Conservation (phyloP, 1,284 basidiomycete species). For the Ustilago trichophora region DNA sequence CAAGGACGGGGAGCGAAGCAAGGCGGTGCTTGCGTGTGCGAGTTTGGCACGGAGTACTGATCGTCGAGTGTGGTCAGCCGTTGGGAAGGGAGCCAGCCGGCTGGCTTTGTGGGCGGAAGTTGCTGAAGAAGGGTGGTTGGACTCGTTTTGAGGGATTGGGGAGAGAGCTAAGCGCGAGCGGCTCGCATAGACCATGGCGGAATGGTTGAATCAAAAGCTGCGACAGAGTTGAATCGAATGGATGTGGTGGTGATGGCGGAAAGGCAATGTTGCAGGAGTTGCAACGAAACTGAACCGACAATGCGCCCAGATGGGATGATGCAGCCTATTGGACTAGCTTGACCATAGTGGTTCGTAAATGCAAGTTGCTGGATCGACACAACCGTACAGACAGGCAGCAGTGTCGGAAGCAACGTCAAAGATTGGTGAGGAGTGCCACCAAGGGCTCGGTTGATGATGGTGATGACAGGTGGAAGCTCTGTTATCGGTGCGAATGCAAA, state of each 20-base stretch:
- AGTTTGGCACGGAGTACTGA: slow-evolving; percentile 11
- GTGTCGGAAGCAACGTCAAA: too few species aligned
- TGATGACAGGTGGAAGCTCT: too few species aligned
- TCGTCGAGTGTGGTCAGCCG: not conserved
- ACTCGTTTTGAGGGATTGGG: slow-evolving; percentile 28
- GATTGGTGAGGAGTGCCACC: too few species aligned
- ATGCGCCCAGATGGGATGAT: slow-evolving; percentile 1
- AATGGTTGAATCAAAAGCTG: not conserved
- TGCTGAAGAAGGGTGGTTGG: not conserved
- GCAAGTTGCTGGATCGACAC: not conserved
- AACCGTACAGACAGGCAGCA: too few species aligned
- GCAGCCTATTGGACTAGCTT: not conserved
- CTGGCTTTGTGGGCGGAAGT: not conserved
- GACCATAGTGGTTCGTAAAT: slow-evolving; percentile 8
- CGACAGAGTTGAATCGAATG: too few species aligned
- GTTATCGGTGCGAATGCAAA: too few species aligned
- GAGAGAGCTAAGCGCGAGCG: slow-evolving; percentile 29
- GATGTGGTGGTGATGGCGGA: too few species aligned
- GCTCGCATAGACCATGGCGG: slow-evolving; percentile 29
- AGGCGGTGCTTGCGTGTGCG: slow-evolving; percentile 15
- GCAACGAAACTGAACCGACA: too few species aligned
- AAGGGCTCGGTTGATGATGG: too few species aligned
- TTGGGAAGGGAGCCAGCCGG: not conserved
- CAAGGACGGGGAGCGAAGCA: slow-evolving; percentile 14
- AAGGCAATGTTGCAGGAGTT: too few species aligned